Evolutionary conservation across 2,329 filamentous ascomycete species (phyloP), one percentile per base, ranked within the genome.

Genomic region (Sporothrix pallida): DNA sequence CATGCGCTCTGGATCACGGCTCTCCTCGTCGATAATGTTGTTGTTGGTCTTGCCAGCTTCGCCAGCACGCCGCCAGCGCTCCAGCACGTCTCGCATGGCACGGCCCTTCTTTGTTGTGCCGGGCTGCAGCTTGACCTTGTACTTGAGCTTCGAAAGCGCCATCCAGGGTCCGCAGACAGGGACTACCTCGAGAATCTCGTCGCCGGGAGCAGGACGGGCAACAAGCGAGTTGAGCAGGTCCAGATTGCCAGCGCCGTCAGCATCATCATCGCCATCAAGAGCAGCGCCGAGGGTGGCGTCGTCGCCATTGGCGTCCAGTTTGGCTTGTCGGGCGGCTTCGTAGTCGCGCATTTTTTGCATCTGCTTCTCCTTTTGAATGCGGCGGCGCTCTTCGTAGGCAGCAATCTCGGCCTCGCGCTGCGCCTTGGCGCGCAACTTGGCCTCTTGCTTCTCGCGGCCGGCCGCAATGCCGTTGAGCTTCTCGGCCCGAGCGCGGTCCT

Each of bases 101-200:
- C 98, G 98, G 10, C 96, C 95, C 84, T 97, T 97, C 86, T 98
- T 99, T 76, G 91, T 87, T 0, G 90, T 83, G 0, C 96, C 96
- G 0, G 96, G 96, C 82, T 98, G 96, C 78, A 99, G 82, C 85
- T 99, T 99, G 72, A 91, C 93, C 82, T 97, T 97, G 85, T 98
- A 98, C 83, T 98, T 98, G 83, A 92, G 93, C 73, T 88, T 89
- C 2, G 83, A 86, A 77, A 92, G 82, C 1, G 90, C 90, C 31
- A 82, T 83, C 86, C 90, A 92, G 1, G 90, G 90, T 4, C 88
- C 90, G 78, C 90, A 92, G 2, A 92, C 83, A 1, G 89, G 87
- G 1, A 92, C 83, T 0, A 84, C 86, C 77, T 92, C 90, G 9
- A 95, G 83, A 50, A 95, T 91, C 80, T 97, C 93, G 80, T 99